Conservation (phyloP, 257 asterid genomes). For the Rauvolfia tetraphylla region DNA sequence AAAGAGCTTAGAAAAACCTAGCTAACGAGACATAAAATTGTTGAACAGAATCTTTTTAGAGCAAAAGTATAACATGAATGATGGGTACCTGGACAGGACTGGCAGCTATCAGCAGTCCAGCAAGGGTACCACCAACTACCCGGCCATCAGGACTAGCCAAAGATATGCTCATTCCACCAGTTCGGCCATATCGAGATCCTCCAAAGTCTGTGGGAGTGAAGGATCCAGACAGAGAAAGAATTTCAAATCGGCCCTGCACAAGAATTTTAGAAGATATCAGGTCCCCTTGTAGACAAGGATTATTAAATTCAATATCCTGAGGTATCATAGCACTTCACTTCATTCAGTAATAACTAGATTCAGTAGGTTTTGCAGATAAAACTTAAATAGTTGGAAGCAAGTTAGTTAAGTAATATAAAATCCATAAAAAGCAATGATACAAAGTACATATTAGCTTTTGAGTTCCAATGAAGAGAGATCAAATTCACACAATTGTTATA, state of each 20-base stretch:
- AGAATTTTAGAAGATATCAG: background rate
- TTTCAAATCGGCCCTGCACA: conserved; percentile 60
- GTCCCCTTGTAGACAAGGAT: background rate
- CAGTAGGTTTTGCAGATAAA: background rate
- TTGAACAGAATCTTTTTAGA: background rate
- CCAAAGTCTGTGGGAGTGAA: conserved; percentile 63
- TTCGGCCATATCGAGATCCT: conserved; percentile 46
- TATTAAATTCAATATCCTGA: background rate
- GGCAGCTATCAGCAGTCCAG: conserved; percentile 73
- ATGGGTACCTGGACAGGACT: conserved; percentile 59
- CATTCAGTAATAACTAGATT: background rate
- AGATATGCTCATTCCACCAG: conserved; percentile 68
- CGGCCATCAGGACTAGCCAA: conserved; percentile 87
- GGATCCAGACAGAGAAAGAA: conserved; percentile 67
- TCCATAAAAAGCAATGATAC: background rate
- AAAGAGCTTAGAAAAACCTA: background rate
- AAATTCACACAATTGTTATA: background rate
- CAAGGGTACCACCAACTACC: conserved; percentile 73
- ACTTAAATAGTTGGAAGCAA: background rate
- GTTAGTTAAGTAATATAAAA: background rate
- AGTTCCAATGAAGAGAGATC: background rate
- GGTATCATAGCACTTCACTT: background rate
- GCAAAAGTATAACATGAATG: background rate
- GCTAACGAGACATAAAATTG: background rate
- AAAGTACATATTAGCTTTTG: background rate